phyloP scores from a whole-genome alignment of 129 eudicot species.

The Chrysanthemum lavandulifolium region DNA sequence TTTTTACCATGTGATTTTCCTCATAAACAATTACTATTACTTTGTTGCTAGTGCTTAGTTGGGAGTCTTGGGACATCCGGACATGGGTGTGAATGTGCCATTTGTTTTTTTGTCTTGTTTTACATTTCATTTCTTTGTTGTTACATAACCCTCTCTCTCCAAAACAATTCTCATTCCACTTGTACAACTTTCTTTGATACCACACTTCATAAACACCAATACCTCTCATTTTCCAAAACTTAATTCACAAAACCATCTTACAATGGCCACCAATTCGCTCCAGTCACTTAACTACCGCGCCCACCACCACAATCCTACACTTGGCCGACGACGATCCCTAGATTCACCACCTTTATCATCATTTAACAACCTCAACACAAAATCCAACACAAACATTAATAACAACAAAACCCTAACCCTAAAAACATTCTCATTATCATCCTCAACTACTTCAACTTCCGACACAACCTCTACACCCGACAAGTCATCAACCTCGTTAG shows the following conservation, averaged over 20 bases:
- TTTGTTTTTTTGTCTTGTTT: no score
- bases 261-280: slow-evolving; percentile 73
- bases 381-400: slow-evolving; percentile 28
- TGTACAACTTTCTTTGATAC: no score
- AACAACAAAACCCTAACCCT: slow-evolving; percentile 13
- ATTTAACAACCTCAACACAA: neutral
- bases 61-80: no score
- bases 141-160: no score
- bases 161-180: no score
- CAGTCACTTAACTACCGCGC: slow-evolving; percentile 47
- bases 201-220: neutral
- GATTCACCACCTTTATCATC: slow-evolving; percentile 9
- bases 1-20: no score
- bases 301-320: slow-evolving; percentile 32
- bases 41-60: no score
- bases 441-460: slow-evolving; percentile 18
- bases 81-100: no score
- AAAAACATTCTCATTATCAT: slow-evolving; percentile 19
- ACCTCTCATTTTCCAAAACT: neutral
- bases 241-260: neutral
- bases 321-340: slow-evolving; percentile 31
- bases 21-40: no score
- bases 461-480: slow-evolving; percentile 16
- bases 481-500: slow-evolving; percentile 34
- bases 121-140: no score